Evolutionary conservation across 257 asterid genomes (phyloP).

Genomic region (Solanum etuberosum): DNA sequence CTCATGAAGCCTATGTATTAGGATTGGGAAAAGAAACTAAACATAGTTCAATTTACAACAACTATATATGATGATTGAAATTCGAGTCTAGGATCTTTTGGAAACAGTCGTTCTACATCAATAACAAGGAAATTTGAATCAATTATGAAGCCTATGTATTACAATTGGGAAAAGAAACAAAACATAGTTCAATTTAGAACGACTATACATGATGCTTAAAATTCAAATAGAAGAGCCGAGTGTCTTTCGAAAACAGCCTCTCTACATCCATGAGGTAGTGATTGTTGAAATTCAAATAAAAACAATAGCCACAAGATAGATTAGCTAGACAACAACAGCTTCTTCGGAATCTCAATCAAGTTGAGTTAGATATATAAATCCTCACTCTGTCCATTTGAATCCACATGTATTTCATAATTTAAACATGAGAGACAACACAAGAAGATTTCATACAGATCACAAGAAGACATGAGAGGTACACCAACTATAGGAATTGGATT

Average conservation of each 20-base stretch:
- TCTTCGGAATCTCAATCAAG: neutral
- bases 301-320: neutral
- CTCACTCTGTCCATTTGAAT: neutral
- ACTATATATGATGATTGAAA: too few species aligned
- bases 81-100: too few species aligned
- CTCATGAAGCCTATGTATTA: too few species aligned
- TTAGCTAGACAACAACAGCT: neutral
- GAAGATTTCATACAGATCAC: neutral
- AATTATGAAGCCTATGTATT: neutral
- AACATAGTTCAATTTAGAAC: neutral
- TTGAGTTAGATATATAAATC: too few species aligned
- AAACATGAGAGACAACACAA: neutral
- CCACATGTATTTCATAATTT: neutral
- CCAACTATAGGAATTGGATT: too few species aligned
- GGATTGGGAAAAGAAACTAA: too few species aligned
- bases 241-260: too few species aligned
- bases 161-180: neutral
- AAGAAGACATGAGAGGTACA: neutral
- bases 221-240: neutral
- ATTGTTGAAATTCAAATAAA: neutral
- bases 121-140: neutral
- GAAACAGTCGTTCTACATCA: neutral
- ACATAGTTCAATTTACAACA: too few species aligned
- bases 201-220: neutral
- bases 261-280: too few species aligned